Evolutionary conservation across 768 basidiomycete genomes (phyloP).

Genomic region (Fibroporia radiculosa): DNA sequence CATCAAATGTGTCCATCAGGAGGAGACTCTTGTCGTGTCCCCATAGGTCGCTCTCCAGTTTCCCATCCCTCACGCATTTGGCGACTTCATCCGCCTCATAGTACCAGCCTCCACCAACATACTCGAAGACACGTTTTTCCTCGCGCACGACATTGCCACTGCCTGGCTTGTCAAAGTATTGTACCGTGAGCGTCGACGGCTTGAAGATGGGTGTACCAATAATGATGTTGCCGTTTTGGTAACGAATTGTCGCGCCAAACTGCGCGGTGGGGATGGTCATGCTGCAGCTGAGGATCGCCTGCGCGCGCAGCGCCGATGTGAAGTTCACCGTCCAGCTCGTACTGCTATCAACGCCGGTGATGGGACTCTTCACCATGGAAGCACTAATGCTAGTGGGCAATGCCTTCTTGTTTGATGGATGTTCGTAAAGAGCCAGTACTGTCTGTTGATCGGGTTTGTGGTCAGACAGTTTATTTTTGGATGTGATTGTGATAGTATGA

Average conservation of each 20-base stretch:
- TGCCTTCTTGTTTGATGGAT: slow-evolving; percentile 58
- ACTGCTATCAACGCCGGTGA: slow-evolving; percentile 72
- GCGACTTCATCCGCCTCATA: slow-evolving; percentile 89
- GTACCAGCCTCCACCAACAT: slow-evolving; percentile 66
- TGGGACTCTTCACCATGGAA: slow-evolving; percentile 70
- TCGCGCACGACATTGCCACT: slow-evolving; percentile 39
- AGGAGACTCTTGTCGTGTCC: slow-evolving; percentile 72
- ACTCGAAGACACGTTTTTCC: slow-evolving; percentile 51
- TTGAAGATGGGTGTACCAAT: slow-evolving; percentile 61
- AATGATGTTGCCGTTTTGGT: slow-evolving; percentile 62
- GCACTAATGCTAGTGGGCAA: slow-evolving; percentile 52
- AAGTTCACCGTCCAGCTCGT: slow-evolving; percentile 74
- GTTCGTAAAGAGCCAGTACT: slow-evolving; percentile 71
- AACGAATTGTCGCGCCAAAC: slow-evolving; percentile 62
- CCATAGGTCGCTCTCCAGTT: slow-evolving; percentile 68
- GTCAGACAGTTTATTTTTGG: neutral
- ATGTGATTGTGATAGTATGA: neutral
- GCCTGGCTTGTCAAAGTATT: slow-evolving; percentile 45
- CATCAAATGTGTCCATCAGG: slow-evolving; percentile 81
- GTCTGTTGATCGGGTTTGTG: slow-evolving; percentile 36
- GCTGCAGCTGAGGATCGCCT: slow-evolving; percentile 67
- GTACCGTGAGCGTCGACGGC: slow-evolving; percentile 58
- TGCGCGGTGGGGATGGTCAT: slow-evolving; percentile 42
- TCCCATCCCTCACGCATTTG: slow-evolving; percentile 64
- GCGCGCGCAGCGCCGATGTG: slow-evolving; percentile 52